Percentiles rank a stretch among this genome's conserved stretches.
Conservation (phyloP, 2,329 filamentous ascomycete genomes). For the Colletotrichum sp. region DNA sequence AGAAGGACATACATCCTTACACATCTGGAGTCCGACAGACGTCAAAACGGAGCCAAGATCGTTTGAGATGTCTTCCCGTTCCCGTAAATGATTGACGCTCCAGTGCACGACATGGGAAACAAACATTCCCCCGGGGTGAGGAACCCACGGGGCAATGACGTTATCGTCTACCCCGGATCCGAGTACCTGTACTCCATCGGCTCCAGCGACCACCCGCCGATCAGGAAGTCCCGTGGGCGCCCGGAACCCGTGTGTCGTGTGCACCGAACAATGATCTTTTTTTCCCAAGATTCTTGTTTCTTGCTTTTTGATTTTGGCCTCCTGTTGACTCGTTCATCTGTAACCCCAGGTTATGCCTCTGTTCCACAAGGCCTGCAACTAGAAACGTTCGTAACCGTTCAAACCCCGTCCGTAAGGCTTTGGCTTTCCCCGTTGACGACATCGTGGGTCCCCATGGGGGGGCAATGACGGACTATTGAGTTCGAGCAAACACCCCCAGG, state of each 20-base stretch:
- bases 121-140: background rate
- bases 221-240: background rate
- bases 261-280: background rate
- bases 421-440: background rate
- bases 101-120: background rate
- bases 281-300: background rate
- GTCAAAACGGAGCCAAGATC: constrained; percentile 13
- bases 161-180: constrained; percentile 18
- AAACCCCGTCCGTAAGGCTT: background rate
- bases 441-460: constrained; percentile 5
- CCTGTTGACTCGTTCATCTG: background rate
- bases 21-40: background rate
- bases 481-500: background rate
- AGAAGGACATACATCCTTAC: background rate
- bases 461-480: background rate
- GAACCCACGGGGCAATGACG: constrained; percentile 14
- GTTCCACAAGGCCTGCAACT: background rate
- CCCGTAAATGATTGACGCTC: constrained; percentile 7
- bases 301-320: background rate
- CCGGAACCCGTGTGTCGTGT: background rate
- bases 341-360: background rate
- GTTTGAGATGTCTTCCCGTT: background rate
- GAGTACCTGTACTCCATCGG: background rate
- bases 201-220: constrained; percentile 1
- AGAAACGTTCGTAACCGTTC: background rate